phyloP scores from a whole-genome alignment of 441 rosid species.

The Theobroma grandiflorum region DNA sequence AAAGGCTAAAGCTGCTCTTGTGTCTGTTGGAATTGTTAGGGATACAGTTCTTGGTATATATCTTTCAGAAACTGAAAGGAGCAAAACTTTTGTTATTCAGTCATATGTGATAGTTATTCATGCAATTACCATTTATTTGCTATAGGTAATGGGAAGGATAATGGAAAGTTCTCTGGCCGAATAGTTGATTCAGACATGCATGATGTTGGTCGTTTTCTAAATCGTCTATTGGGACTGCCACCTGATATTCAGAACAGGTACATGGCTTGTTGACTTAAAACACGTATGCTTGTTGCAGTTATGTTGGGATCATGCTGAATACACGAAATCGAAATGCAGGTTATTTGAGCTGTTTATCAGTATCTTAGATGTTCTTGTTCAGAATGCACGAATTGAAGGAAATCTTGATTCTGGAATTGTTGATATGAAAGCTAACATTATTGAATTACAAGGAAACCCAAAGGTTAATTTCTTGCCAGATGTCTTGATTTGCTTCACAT shows the following conservation, averaged over 20 bases:
- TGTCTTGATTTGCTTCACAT: conserved; percentile 31
- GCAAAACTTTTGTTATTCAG: background rate
- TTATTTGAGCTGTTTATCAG: conserved; percentile 90
- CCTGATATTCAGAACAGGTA: conserved; percentile 97
- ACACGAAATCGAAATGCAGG: conserved; percentile 54
- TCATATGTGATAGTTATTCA: conserved; percentile 5
- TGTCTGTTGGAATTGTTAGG: conserved; percentile 98
- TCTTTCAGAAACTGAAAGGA: background rate
- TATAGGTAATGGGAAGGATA: conserved; percentile 87
- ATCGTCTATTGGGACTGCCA: conserved; percentile 95
- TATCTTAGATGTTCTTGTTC: conserved; percentile 90
- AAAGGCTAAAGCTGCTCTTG: conserved; percentile 97
- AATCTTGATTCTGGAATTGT: conserved; percentile 95
- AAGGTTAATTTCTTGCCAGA: conserved; percentile 62
- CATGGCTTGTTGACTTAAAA: conserved; percentile 30
- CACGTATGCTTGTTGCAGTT: conserved; percentile 23
- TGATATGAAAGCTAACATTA: conserved; percentile 90
- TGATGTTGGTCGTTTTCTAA: conserved; percentile 96
- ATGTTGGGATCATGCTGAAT: background rate
- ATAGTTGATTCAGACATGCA: conserved; percentile 99
- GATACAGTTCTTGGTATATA: conserved; percentile 79
- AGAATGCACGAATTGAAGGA: conserved; percentile 96
- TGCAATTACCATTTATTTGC: conserved; percentile 30
- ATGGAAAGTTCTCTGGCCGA: conserved; percentile 85
- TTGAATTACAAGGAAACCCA: conserved; percentile 83